Base-by-base conservation (phyloP, 139 green algal genomes). In the Volvox africanus region DNA sequence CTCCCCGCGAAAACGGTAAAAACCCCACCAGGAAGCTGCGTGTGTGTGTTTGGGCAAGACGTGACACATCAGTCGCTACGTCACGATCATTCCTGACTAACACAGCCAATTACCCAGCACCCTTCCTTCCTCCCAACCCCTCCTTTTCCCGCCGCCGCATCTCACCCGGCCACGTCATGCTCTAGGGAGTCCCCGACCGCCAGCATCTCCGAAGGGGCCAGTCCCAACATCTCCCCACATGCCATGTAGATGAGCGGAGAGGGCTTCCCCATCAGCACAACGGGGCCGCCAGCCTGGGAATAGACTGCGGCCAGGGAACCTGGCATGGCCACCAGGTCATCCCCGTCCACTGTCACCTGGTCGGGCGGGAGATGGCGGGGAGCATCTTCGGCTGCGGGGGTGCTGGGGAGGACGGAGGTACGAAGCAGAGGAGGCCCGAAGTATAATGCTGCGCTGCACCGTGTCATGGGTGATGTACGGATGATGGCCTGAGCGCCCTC, bases 241-340 rank as follows among this genome's bases (percentile, higher is more conserved):
- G 82, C 82, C 19, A 94, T 2, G 90, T 98, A 98, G 17, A 99
- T 97, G 16, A 97, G 92, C 14, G 93, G 73, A 20, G 90, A 93
- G 0, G 97, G 97, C 94, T 99, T 99, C 61, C 97, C 97, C 96
- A 98, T 97, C 30, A 97, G 87, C 24, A 92, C 50, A 55, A 97
- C 93, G 36, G 88, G 26, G 1, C 95, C 96, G 0, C 93, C 95
- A 12, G 83, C 28, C 2, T 0, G 24, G 2, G 14, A 17, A 80
- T 98, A 99, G 44, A 61, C 95, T 26, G 80, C 36, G 0, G 94
- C 96, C n/a, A 99, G 81, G 12, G 92, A 96, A 37, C 97, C 97
- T 14, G 97, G 97, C 97, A 98, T 99, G 16, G 88, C 71, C 6
- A 95, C 65, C 36, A 98, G 94, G 28, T 69, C 68, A 19, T 65